phyloP scores from a whole-genome alignment of 345 rosid genomes.

The Excoecaria agallocha region DNA sequence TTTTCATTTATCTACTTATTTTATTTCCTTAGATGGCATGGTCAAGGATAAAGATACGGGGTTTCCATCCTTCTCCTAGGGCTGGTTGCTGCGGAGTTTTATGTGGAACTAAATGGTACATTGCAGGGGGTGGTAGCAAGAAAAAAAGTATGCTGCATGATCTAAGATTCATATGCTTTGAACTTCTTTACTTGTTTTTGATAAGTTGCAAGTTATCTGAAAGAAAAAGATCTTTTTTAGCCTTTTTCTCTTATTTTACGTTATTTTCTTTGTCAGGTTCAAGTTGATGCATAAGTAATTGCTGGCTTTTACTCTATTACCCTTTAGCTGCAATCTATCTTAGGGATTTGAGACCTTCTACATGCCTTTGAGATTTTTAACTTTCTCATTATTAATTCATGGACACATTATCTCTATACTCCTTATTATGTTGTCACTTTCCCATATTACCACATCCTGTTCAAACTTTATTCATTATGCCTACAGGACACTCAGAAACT shows the following conservation, averaged over 20 bases:
- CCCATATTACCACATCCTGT: neutral
- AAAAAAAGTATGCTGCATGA: slow-evolving; percentile 65
- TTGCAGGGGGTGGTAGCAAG: slow-evolving; percentile 95
- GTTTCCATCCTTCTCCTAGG: slow-evolving; percentile 94
- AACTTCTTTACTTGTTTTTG: neutral
- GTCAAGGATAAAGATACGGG: slow-evolving; percentile 87
- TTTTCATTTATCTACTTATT: neutral
- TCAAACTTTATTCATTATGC: slow-evolving; percentile 5
- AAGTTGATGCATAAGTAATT: neutral
- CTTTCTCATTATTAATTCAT: neutral
- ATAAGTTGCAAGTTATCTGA: neutral
- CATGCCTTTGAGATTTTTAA: neutral
- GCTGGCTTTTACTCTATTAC: neutral
- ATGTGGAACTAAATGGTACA: slow-evolving; percentile 92
- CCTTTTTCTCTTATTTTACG: neutral
- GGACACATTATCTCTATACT: neutral
- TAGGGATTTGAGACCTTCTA: neutral
- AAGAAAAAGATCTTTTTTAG: neutral
- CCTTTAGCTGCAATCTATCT: neutral
- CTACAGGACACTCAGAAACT: slow-evolving; percentile 86
- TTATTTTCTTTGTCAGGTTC: neutral
- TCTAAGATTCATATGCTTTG: slow-evolving; percentile 10
- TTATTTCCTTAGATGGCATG: slow-evolving; percentile 68
- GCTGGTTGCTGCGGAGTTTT: slow-evolving; percentile 90
- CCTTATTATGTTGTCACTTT: neutral